Base-by-base conservation (phyloP, 495 filamentous ascomycete species). In the Penicillium tannophilum region DNA sequence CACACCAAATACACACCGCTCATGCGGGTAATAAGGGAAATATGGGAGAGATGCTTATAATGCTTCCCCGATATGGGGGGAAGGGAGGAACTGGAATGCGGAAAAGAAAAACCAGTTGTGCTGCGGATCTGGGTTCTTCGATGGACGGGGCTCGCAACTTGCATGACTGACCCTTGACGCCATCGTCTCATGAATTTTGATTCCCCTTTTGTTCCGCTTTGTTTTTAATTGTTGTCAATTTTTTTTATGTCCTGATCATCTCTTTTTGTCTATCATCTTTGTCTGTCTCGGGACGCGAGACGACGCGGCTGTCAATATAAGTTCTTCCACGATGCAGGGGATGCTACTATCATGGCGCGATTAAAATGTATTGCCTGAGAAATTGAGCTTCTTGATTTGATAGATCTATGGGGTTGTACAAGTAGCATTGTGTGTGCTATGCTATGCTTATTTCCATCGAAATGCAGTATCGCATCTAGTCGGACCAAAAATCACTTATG, bases 131-230 rank as follows among this genome's bases (percentile, higher is more conserved):
- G 19, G 24, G 19, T 10, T n/a, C n/a, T 36, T 52, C 31, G 63
- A 70, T 60, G 59, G 66, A 60, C 52, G 62, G 59, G 68, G 62
- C 56, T 50, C 55, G 49, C 50, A 31, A 30, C 45, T 70, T 66
- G 64, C 66, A 71, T 63, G 72, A 71, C 67, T 58, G 54, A 63
- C 55, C 51, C 65, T 69, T 72, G 65, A 75, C 70, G 70, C 74
- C 65, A 67, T 77, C 76, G 67, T 72, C 74, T 76, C 74, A 70
- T 71, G 69, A 73, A 75, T 77, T 66, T 77, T 75, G 74, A 76
- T 76, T 76, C 74, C 74, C 71, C 72, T 70, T 76, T 71, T 75
- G 73, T 74, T 74, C 55, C 62, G 62, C 58, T 63, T 68, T 68
- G 59, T 28, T 49, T 36, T 36, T 46, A 24, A 30, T 49, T 49